These are phyloP conservation scores for Cyclaneusma minus DNA, from an alignment of 2,329 filamentous ascomycete genomes.

Conservation along the genomic window DNA sequence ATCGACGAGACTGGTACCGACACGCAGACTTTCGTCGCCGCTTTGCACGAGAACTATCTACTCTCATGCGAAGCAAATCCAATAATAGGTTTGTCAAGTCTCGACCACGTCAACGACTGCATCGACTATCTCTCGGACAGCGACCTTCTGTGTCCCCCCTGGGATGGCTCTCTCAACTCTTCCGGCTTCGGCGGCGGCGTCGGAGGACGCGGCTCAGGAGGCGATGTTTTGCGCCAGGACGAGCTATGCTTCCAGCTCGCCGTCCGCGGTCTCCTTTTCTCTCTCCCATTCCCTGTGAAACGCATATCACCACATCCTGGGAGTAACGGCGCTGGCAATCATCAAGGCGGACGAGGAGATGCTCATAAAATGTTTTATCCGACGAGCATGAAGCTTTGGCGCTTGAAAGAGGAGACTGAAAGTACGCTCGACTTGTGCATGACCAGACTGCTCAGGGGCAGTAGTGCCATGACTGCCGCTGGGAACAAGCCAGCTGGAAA, in stretches of 20 bases:
- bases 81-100: constrained; percentile 30
- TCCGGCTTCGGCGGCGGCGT: constrained; percentile 33
- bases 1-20: constrained; percentile 91
- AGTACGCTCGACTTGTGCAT: constrained; percentile 57
- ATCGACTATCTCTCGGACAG: constrained; percentile 77
- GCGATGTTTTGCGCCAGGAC: constrained; percentile 73
- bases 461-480: constrained; percentile 12
- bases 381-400: constrained; percentile 69
- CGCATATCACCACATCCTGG: constrained; percentile 30
- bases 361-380: constrained; percentile 89
- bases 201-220: constrained; percentile 35
- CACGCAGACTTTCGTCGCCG: constrained; percentile 74
- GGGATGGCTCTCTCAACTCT: constrained; percentile 50
- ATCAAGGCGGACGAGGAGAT: constrained; percentile 32
- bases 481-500: constrained; percentile 13
- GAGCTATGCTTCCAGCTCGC: constrained; percentile 90
- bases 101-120: constrained; percentile 72
- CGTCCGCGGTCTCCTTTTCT: constrained; percentile 72
- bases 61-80: constrained; percentile 57
- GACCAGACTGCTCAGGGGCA: constrained; percentile 40
- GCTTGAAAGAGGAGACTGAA: constrained; percentile 67
- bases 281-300: constrained; percentile 74
- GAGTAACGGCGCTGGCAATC: constrained; percentile 12
- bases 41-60: constrained; percentile 85
- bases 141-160: constrained; percentile 67